A percentile compares a stretch with the other conserved stretches of the same genome.
These are phyloP conservation scores for Alectoria sarmentosa DNA, from an alignment of 495 filamentous ascomycete genomes.

Conservation along the genomic window DNA sequence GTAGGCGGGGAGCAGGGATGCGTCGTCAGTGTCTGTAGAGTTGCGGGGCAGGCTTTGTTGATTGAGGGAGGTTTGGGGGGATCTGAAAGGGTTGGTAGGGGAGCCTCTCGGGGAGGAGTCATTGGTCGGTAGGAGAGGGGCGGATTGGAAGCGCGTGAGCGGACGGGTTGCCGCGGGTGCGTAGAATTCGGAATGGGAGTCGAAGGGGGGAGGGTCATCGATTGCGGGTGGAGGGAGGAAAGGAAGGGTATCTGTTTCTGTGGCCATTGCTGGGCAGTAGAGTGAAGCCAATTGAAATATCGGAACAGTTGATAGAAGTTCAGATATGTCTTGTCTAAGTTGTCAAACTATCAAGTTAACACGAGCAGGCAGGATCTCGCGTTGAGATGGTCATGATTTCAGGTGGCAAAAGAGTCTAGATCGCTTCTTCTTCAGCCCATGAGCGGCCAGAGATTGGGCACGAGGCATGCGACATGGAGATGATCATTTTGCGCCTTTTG, in stretches of 20 bases:
- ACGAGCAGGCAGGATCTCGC: neutral
- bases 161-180: neutral
- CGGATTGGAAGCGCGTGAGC: neutral
- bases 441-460: conserved; percentile 13
- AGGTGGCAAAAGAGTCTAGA: conserved; percentile 9
- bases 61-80: neutral
- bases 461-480: too few relatives aligned
- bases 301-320: neutral
- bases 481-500: neutral
- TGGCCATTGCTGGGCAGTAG: neutral
- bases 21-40: neutral
- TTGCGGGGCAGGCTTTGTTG: neutral
- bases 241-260: conserved; percentile 5
- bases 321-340: neutral
- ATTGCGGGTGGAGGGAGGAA: conserved; percentile 3
- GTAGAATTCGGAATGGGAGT: conserved; percentile 7
- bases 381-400: conserved; percentile 3
- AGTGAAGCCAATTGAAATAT: too few relatives aligned
- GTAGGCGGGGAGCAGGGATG: conserved; percentile 14
- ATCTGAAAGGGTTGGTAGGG: neutral
- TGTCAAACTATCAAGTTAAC: too few relatives aligned
- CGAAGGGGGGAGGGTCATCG: neutral
- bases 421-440: conserved; percentile 6
- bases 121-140: neutral
- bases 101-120: neutral